Evolutionary conservation across 2,329 filamentous ascomycete species (phyloP).

Genomic region (Nemania diffusa): DNA sequence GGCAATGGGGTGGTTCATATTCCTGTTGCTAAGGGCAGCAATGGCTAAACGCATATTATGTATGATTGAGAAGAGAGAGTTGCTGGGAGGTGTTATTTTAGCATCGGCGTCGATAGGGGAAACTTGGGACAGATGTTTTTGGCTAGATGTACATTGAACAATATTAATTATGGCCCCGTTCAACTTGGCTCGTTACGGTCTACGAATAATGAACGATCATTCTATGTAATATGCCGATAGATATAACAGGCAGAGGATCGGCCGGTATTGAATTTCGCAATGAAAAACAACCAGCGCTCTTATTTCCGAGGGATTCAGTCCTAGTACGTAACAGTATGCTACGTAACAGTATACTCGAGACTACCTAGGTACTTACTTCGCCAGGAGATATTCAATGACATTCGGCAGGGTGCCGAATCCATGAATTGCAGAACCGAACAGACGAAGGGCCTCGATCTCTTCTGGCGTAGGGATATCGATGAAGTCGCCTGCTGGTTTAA

Average conservation of each 20-base stretch:
- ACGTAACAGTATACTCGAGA: not conserved
- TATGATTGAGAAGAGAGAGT: slow-evolving; percentile 14
- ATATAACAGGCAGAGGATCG: not conserved
- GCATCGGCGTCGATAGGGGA: slow-evolving; percentile 30
- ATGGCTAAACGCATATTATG: slow-evolving; percentile 11
- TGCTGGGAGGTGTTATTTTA: slow-evolving; percentile 20
- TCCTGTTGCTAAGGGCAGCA: slow-evolving; percentile 4
- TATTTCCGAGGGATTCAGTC: not conserved
- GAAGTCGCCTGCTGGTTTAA: no score
- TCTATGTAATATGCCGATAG: not conserved
- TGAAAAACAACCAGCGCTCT: not conserved
- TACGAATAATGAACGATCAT: not conserved
- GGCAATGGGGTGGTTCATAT: slow-evolving; percentile 1
- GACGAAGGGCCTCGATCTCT: no score
- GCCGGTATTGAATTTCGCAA: not conserved
- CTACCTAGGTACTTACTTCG: no score
- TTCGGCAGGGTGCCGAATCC: no score
- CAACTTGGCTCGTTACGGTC: not conserved
- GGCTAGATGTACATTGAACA: slow-evolving; percentile 33
- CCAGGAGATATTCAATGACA: no score
- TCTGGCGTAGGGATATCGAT: no score
- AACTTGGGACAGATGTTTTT: slow-evolving; percentile 29
- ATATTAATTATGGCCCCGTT: slow-evolving; percentile 16
- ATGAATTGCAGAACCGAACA: no score
- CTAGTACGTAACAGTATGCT: not conserved